Base-by-base conservation (phyloP, 2,329 filamentous ascomycete species). In the Colletotrichum salicis region DNA sequence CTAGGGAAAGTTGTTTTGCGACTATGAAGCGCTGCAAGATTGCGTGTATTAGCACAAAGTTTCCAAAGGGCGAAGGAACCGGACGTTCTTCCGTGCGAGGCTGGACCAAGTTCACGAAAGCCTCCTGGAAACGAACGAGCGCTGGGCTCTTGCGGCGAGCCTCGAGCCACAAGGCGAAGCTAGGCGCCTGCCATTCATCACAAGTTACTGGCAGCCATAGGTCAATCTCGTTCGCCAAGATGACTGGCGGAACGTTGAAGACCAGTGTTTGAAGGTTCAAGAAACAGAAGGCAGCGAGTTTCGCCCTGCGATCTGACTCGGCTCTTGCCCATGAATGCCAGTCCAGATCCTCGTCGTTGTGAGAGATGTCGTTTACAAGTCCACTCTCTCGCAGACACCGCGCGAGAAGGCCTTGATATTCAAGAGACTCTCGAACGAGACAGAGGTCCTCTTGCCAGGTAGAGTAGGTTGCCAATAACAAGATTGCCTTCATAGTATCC, bases 221-320 rank as follows among this genome's bases (percentile, higher is more conserved):
- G 11, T 60, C 27, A 15, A 62, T 55, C 19, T 62, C 57, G 15
- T 67, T 67, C 6, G 41, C 41, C 10, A 67, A 24, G 22, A 61
- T 27, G 7, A 67, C 55, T 5, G 64, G 64, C 10, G 64, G 64
- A n/a, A 54, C 56, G 22, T 61, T 51, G 31, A 67, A 67, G 27
- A 67, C 64, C 22, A 67, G 45, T 24, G 56, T 61, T 51, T 67
- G 64, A n/a, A 67, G 56, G 31, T 61, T 67, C 45, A 61, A 61
- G 45, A 67, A 67, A 45, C 64, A 67, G 33, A 67, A 67, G 11
- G 57, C 45, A 3, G 64, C 51, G 15, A 67, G 57, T 11, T 67
- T 67, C 13, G 57, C 48, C n/a, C 64, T 45, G 10, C 64, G 55
- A 22, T 67, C 41, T 2, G 57, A 59, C 29, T 67, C 64, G 6